Evolutionary conservation across 2,329 filamentous ascomycete species (phyloP), one percentile per base, ranked within the genome.

Genomic region (Amauroascus verrucosus): DNA sequence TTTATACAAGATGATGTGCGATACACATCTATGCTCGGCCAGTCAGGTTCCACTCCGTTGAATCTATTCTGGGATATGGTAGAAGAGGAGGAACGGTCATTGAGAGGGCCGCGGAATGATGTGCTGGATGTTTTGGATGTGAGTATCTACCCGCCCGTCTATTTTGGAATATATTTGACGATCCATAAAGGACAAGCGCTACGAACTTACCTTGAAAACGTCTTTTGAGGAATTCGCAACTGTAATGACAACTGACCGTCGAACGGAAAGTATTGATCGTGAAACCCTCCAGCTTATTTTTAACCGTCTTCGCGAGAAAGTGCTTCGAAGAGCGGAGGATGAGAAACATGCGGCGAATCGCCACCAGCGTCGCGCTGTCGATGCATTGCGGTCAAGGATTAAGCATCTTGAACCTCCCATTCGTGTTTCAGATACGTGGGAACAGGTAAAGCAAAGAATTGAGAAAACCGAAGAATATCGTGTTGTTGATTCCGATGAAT

Each of bases 31-130:
- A 88, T 95, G 76, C 79, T 90, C 56, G 90, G 89, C 49, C 88
- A 94, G 65, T 72, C 80, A 55, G 90, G 91, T 53, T 95, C 90
- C 3, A 86, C 82, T 3, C 88, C 93, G 13, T 78, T 95, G 59
- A 89, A 97, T 63, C 76, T 98, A 6, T 97, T 98, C 73, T 96
- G 91, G 88, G 93, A 98, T 67, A 76, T 90, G 46, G 78, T 97
- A 24, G 93, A 97, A 67, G 89, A 95, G 67, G 89, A 97, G 68
- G 91, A 98, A 65, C 82, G 86, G 54, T 83, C 84, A n/a, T 75
- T 96, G 46, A 84, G 90, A 57, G 83, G 81, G 48, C 84, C 85
- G 47, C 79, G 88, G 57, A 94, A 93, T 65, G 83, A 89, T 64
- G 86, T 94, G 37, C 75, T 93, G 59, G 89, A 95, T 71, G 88